Evolutionary conservation across 306 rosid species (phyloP).

Genomic region (Prunus mongolica): DNA sequence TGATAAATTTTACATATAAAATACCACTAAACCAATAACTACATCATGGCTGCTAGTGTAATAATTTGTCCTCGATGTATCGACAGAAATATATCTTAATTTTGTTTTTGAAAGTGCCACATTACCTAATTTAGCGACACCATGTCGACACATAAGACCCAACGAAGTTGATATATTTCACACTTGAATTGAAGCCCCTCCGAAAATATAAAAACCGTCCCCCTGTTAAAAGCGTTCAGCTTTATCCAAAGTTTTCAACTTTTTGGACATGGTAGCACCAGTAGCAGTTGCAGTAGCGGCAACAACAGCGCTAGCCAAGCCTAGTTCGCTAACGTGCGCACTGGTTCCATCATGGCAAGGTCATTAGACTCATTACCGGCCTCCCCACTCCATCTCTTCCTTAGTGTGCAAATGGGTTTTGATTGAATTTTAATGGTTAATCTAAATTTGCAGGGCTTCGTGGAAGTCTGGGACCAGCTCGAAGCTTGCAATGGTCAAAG

Average conservation of each 20-base stretch:
- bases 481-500: slow-evolving; percentile 22
- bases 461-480: slow-evolving; percentile 20
- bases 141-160: background rate
- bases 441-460: slow-evolving; percentile 20
- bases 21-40: no score
- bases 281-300: background rate
- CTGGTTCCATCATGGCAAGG: slow-evolving; percentile 21
- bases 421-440: background rate
- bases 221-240: background rate
- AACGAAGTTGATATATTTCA: background rate
- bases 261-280: slow-evolving; percentile 3
- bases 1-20: no score
- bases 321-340: slow-evolving; percentile 1
- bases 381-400: background rate
- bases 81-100: no score
- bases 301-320: background rate
- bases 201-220: background rate
- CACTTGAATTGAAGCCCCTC: background rate
- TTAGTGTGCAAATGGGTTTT: background rate
- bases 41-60: no score
- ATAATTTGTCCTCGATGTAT: no score
- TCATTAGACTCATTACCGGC: background rate
- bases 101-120: no score
- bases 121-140: background rate
- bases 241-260: background rate